These are phyloP conservation scores for Tephrocybe sp. DNA, from an alignment of 768 basidiomycete species.

Conservation along the genomic window DNA sequence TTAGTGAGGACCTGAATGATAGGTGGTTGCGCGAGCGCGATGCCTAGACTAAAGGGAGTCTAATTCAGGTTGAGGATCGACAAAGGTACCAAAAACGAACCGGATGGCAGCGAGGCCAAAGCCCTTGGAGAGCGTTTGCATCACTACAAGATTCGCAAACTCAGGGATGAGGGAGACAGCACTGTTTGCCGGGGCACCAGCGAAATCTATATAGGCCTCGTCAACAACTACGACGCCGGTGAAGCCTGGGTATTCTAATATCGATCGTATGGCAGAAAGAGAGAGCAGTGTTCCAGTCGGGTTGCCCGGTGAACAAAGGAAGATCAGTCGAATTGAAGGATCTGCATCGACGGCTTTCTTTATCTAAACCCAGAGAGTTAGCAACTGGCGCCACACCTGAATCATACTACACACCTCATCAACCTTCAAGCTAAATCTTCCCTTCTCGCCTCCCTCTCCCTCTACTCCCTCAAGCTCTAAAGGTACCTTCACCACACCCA, in stretches of 20 bases:
- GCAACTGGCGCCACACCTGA: neutral
- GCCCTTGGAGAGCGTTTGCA: conserved; percentile 95
- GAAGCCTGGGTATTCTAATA: conserved; percentile 79
- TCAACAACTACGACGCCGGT: conserved; percentile 93
- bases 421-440: conserved; percentile 71
- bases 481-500: conserved; percentile 74
- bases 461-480: conserved; percentile 54
- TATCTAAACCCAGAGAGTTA: conserved; percentile 47
- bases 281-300: conserved; percentile 89
- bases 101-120: conserved; percentile 95
- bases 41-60: conserved; percentile 64
- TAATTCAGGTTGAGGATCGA: neutral
- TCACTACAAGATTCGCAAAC: conserved; percentile 88
- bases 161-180: conserved; percentile 71
- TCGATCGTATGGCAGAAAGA: conserved; percentile 57
- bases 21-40: conserved; percentile 86
- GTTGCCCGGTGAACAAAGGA: conserved; percentile 96
- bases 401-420: conserved; percentile 54
- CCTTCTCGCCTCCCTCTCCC: conserved; percentile 73
- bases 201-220: conserved; percentile 97
- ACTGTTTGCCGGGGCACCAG: conserved; percentile 48
- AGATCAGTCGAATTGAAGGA: conserved; percentile 83
- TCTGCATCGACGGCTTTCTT: conserved; percentile 67
- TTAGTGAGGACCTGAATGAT: conserved; percentile 90
- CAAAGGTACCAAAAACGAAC: conserved; percentile 40